phyloP scores from a whole-genome alignment of 2,329 filamentous ascomycete genomes.

The Xylaria sp. region DNA sequence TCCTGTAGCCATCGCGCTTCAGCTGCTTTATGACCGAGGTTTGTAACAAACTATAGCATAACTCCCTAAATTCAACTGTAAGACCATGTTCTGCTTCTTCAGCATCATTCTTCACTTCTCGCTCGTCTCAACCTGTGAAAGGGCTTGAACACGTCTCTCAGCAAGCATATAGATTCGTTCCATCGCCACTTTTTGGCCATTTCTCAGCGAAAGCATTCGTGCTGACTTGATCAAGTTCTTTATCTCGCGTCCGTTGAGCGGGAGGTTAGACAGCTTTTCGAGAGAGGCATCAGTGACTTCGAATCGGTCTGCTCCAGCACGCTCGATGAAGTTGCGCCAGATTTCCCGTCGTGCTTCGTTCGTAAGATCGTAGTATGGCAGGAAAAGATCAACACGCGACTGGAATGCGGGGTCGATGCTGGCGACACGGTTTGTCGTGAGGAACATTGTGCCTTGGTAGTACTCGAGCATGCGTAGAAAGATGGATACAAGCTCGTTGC shows the following conservation, averaged over 20 bases:
- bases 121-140: slow-evolving; percentile 26
- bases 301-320: slow-evolving; percentile 48
- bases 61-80: too few species aligned
- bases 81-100: too few species aligned
- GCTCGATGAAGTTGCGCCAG: slow-evolving; percentile 53
- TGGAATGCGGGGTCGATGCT: slow-evolving; percentile 54
- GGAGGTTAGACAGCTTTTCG: slow-evolving; percentile 53
- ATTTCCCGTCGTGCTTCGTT: slow-evolving; percentile 48
- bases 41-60: too few species aligned
- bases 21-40: too few species aligned
- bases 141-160: slow-evolving; percentile 46
- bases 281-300: slow-evolving; percentile 48
- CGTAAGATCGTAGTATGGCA: slow-evolving; percentile 50
- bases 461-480: slow-evolving; percentile 45
- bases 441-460: slow-evolving; percentile 53
- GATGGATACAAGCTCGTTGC: slow-evolving; percentile 54
- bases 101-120: not conserved
- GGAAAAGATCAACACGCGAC: slow-evolving; percentile 51
- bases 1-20: too few species aligned
- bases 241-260: slow-evolving; percentile 63
- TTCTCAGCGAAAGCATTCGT: slow-evolving; percentile 51
- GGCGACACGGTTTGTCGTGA: slow-evolving; percentile 53
- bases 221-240: slow-evolving; percentile 60
- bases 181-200: slow-evolving; percentile 45
- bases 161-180: slow-evolving; percentile 50